Percentiles rank a stretch among this genome's conserved stretches.
phyloP scores from a whole-genome alignment of 2,329 filamentous ascomycete genomes.

The Sporothrix pallida region DNA sequence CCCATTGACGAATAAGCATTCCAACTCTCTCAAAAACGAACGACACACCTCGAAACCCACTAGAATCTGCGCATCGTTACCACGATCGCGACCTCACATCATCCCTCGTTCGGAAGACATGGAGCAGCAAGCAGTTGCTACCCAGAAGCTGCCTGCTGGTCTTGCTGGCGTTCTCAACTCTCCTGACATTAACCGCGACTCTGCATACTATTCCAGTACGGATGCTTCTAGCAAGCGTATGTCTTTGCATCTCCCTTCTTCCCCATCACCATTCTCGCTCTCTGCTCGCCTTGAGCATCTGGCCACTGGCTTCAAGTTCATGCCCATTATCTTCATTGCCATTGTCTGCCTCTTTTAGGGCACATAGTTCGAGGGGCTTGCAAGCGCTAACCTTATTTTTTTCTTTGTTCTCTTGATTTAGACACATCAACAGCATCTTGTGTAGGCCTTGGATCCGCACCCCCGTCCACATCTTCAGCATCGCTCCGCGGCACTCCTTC shows the following conservation, averaged over 20 bases:
- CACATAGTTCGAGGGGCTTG: constrained; percentile 38
- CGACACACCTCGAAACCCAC: not conserved
- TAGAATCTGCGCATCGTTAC: not conserved
- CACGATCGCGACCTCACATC: not conserved
- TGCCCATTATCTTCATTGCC: not conserved
- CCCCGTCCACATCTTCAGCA: constrained; percentile 45
- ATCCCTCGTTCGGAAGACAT: constrained; percentile 40
- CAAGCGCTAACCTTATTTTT: constrained; percentile 25
- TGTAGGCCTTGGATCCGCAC: constrained; percentile 48
- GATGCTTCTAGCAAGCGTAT: constrained; percentile 59
- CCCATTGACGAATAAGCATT: not conserved
- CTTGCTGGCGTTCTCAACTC: constrained; percentile 59
- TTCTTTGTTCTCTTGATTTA: not conserved
- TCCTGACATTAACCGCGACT: constrained; percentile 58
- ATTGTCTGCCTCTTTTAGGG: not conserved
- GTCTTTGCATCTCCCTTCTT: constrained; percentile 40
- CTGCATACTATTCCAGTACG: constrained; percentile 58
- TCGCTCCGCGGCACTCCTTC: constrained; percentile 33
- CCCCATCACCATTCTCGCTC: constrained; percentile 27
- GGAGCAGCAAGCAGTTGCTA: constrained; percentile 48
- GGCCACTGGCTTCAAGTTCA: too few relatives aligned
- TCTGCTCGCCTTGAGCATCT: constrained; percentile 33
- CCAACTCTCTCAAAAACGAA: not conserved
- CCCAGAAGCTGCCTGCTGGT: constrained; percentile 56
- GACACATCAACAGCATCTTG: constrained; percentile 56